These are phyloP conservation scores for Arthrobotrys sphaeroides DNA, from an alignment of 2,329 filamentous ascomycete genomes.

Conservation along the genomic window DNA sequence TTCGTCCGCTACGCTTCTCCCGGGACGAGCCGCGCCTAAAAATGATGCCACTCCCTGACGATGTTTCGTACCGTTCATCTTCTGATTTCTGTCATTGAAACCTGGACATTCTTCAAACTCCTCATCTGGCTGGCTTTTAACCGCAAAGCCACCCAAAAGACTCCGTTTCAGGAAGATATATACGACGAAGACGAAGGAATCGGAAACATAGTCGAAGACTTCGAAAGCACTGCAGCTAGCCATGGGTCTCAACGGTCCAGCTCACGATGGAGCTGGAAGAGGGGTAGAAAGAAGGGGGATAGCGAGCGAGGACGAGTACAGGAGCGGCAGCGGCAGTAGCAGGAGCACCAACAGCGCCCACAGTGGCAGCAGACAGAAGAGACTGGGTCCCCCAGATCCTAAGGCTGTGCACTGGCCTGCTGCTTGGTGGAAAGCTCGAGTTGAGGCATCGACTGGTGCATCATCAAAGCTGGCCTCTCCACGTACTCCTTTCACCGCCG, in stretches of 20 bases:
- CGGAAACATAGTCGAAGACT: not conserved
- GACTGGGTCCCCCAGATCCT: not conserved
- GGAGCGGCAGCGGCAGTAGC: not conserved
- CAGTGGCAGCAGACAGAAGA: not conserved
- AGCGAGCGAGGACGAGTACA: not conserved
- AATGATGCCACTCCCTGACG: not conserved
- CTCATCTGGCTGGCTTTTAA: slow-evolving; percentile 41
- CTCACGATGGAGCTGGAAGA: not conserved
- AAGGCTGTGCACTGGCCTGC: not conserved
- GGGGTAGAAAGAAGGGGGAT: not conserved
- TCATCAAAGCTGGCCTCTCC: not conserved
- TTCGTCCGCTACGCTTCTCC: not conserved
- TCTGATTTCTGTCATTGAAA: slow-evolving; percentile 45
- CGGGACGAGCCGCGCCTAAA: not conserved
- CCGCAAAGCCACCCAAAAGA: slow-evolving; percentile 35
- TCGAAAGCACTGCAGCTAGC: not conserved
- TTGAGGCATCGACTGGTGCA: not conserved
- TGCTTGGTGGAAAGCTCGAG: slow-evolving; percentile 18
- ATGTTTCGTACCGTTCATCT: slow-evolving; percentile 52
- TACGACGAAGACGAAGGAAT: not conserved
- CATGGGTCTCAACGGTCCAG: slow-evolving; percentile 12
- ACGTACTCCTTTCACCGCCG: not conserved
- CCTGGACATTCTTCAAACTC: slow-evolving; percentile 49
- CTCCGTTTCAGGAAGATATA: slow-evolving; percentile 7
- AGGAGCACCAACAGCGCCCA: not conserved